Evolutionary conservation across 2,329 filamentous ascomycete species (phyloP).

Genomic region (Penicillium brasilianum): DNA sequence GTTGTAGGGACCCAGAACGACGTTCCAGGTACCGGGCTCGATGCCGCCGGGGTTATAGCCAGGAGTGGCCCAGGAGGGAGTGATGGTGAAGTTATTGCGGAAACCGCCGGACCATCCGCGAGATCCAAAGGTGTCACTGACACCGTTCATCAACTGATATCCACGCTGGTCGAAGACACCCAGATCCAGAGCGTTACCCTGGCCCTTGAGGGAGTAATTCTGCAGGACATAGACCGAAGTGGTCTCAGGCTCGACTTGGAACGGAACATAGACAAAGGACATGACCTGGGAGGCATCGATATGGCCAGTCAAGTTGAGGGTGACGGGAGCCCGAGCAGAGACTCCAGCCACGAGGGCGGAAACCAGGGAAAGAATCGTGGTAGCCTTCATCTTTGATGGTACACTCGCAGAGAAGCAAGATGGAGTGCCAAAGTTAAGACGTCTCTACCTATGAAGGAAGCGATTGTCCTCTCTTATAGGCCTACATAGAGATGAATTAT

Average conservation of each 20-base stretch:
- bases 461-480: neutral
- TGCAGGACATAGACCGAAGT: slow-evolving; percentile 29
- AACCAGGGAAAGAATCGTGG: neutral
- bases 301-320: slow-evolving; percentile 8
- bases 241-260: slow-evolving; percentile 23
- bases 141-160: slow-evolving; percentile 8
- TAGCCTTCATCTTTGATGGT: neutral
- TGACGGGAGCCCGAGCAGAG: slow-evolving; percentile 14
- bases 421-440: neutral
- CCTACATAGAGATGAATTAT: neutral
- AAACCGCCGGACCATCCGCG: slow-evolving; percentile 11
- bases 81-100: slow-evolving; percentile 31
- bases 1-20: slow-evolving; percentile 29
- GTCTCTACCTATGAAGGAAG: neutral
- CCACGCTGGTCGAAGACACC: slow-evolving; percentile 30
- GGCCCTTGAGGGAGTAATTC: slow-evolving; percentile 24
- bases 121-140: slow-evolving; percentile 8
- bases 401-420: neutral
- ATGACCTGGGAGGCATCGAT: slow-evolving; percentile 24
- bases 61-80: slow-evolving; percentile 26
- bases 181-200: slow-evolving; percentile 29
- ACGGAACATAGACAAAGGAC: slow-evolving; percentile 28
- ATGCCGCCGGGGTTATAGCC: slow-evolving; percentile 30
- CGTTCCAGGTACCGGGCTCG: slow-evolving; percentile 28
- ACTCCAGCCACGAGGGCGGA: neutral